Percentiles rank a stretch among this genome's conserved stretches.
phyloP scores from a whole-genome alignment of 352 stramenopile species.

The Halophytophthora polymorphica region DNA sequence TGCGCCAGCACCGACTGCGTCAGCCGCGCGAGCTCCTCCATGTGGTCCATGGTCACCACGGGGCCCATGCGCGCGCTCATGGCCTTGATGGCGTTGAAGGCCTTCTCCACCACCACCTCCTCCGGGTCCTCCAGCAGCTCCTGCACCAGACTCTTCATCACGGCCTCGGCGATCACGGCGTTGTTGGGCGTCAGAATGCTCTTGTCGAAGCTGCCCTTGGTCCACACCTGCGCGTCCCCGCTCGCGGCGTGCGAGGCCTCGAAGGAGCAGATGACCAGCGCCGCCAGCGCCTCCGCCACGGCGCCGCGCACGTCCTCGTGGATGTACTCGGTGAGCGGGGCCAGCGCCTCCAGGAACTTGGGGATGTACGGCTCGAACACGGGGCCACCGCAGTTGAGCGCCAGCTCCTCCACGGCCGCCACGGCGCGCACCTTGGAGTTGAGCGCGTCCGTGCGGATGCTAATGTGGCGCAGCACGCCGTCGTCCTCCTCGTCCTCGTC shows the following conservation, averaged over 20 bases:
- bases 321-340: slow-evolving; percentile 81
- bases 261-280: slow-evolving; percentile 84
- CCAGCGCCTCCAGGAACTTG: slow-evolving; percentile 78
- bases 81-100: slow-evolving; percentile 94
- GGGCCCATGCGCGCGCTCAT: slow-evolving; percentile 93
- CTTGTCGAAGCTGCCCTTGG: slow-evolving; percentile 81
- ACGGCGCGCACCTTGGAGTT: slow-evolving; percentile 86
- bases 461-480: slow-evolving; percentile 72
- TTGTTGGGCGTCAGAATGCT: slow-evolving; percentile 78
- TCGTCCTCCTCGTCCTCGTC: slow-evolving; percentile 79
- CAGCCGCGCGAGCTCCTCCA: slow-evolving; percentile 83
- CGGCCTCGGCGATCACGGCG: slow-evolving; percentile 63
- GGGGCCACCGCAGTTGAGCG: slow-evolving; percentile 66
- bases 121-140: slow-evolving; percentile 81
- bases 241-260: slow-evolving; percentile 68
- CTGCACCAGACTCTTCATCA: slow-evolving; percentile 76
- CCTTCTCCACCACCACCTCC: slow-evolving; percentile 92
- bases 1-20: slow-evolving; percentile 86
- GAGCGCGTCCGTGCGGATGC: slow-evolving; percentile 82
- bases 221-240: slow-evolving; percentile 83
- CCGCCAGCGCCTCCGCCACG: slow-evolving; percentile 74
- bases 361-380: slow-evolving; percentile 85
- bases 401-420: slow-evolving; percentile 79
- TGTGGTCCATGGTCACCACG: slow-evolving; percentile 89
- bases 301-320: slow-evolving; percentile 83